phyloP scores from a whole-genome alignment of 106 monocot species.

The Dioscorea zingiberensis region DNA sequence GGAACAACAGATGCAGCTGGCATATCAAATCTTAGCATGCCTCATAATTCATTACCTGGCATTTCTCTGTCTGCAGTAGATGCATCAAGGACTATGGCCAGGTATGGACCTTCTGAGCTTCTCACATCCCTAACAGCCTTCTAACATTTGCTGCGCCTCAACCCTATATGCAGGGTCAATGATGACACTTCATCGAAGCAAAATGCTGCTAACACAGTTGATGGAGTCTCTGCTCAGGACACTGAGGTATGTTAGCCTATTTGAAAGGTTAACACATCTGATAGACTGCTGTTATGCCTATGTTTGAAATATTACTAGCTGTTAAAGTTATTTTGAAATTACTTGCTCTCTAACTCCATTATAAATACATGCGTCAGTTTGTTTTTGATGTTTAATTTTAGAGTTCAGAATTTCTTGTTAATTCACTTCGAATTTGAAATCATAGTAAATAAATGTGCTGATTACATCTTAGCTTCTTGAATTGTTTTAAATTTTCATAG shows the following conservation, averaged over 20 bases:
- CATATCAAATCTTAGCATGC: constrained; percentile 9
- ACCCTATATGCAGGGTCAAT: constrained; percentile 21
- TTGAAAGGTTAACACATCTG: too few species aligned
- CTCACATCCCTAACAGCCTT: too few species aligned
- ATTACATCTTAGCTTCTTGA: too few species aligned
- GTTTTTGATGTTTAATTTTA: too few species aligned
- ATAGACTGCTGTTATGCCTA: background rate
- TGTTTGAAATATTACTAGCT: background rate
- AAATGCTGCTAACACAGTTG: constrained; percentile 17
- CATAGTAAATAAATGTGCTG: too few species aligned
- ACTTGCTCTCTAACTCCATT: too few species aligned
- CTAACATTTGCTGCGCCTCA: too few species aligned
- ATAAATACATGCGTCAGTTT: too few species aligned
- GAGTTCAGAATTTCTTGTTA: too few species aligned
- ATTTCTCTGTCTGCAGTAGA: constrained; percentile 13
- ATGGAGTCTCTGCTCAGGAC: constrained; percentile 58
- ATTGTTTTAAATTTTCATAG: too few species aligned
- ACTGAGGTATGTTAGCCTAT: constrained; percentile 46
- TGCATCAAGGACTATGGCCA: constrained; percentile 8
- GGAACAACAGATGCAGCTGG: constrained; percentile 14
- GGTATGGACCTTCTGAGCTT: constrained; percentile 16
- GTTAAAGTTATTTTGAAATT: background rate
- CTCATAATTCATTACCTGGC: constrained; percentile 10
- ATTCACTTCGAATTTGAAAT: too few species aligned
- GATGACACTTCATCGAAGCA: constrained; percentile 21